These are phyloP conservation scores for Kondoa malvinella DNA, from an alignment of 768 basidiomycete species.

Conservation along the genomic window DNA sequence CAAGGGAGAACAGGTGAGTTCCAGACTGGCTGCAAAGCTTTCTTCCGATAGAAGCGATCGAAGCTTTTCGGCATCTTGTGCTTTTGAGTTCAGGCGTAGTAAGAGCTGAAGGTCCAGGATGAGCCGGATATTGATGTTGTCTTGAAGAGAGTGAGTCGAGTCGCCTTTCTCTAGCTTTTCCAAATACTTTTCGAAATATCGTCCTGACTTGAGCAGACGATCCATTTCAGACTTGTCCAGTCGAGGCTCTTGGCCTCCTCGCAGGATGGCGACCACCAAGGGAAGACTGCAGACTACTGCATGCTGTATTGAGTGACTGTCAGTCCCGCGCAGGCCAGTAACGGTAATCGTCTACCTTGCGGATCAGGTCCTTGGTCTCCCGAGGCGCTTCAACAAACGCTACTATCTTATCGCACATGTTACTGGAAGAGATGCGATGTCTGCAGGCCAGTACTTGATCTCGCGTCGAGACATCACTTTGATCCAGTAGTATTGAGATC, in stretches of 20 bases:
- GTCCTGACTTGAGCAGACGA: background rate
- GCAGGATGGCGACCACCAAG: slow-evolving; percentile 21
- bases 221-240: slow-evolving; percentile 2
- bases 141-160: background rate
- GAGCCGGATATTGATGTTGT: slow-evolving; percentile 20
- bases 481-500: background rate
- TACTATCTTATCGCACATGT: slow-evolving; percentile 19
- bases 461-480: background rate
- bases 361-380: slow-evolving; percentile 18
- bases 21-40: slow-evolving; percentile 16
- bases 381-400: slow-evolving; percentile 11
- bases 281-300: slow-evolving; percentile 18
- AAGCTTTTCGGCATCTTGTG: slow-evolving; percentile 16
- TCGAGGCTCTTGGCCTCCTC: slow-evolving; percentile 20
- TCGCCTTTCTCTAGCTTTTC: slow-evolving; percentile 8
- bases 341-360: slow-evolving; percentile 11
- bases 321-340: background rate
- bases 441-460: slow-evolving; percentile 13
- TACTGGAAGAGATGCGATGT: slow-evolving; percentile 16
- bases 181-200: slow-evolving; percentile 12
- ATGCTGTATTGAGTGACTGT: background rate
- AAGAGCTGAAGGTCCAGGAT: slow-evolving; percentile 19
- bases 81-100: slow-evolving; percentile 11
- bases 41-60: slow-evolving; percentile 18
- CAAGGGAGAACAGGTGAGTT: slow-evolving; percentile 15